Conservation (phyloP, 306 rosid genomes). For the Hippophae gyantsensis region DNA sequence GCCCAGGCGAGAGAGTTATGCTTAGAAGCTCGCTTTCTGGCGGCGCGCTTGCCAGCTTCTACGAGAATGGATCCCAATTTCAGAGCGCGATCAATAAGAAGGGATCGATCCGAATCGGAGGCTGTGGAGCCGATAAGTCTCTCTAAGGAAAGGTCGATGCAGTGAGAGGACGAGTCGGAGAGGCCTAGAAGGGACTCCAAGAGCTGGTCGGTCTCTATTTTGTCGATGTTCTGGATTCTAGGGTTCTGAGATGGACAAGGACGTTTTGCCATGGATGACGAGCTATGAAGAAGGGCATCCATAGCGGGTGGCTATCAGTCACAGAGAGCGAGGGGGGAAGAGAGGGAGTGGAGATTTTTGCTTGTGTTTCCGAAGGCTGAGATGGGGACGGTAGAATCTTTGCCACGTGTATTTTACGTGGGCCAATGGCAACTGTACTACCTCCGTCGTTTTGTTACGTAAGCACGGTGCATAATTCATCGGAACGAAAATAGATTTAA, state of each 20-base stretch:
- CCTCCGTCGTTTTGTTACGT: neutral
- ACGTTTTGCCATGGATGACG: constrained; percentile 76
- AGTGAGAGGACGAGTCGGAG: constrained; percentile 45
- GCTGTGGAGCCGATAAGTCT: constrained; percentile 55
- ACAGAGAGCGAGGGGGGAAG: neutral
- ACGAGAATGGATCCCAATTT: constrained; percentile 63
- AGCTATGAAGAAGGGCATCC: constrained; percentile 47
- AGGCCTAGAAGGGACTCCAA: constrained; percentile 50
- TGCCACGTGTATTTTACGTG: constrained; percentile 23
- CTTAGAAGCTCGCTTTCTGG: constrained; percentile 65
- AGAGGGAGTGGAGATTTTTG: neutral
- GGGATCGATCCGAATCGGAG: constrained; percentile 49
- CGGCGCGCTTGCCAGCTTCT: constrained; percentile 66
- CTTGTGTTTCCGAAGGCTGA: constrained; percentile 5
- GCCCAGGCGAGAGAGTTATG: constrained; percentile 78
- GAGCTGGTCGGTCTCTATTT: constrained; percentile 28
- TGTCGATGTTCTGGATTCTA: constrained; percentile 29
- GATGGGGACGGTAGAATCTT: constrained; percentile 3
- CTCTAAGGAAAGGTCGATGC: constrained; percentile 72
- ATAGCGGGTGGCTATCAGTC: constrained; percentile 35
- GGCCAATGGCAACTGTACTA: constrained; percentile 9
- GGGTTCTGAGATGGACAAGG: constrained; percentile 87
- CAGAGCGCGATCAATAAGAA: constrained; percentile 79
- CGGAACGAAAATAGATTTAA: too few relatives aligned
- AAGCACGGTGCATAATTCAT: too few relatives aligned